Evolutionary conservation across 305 asterid genomes (phyloP).

Genomic region (Lippia alba): DNA sequence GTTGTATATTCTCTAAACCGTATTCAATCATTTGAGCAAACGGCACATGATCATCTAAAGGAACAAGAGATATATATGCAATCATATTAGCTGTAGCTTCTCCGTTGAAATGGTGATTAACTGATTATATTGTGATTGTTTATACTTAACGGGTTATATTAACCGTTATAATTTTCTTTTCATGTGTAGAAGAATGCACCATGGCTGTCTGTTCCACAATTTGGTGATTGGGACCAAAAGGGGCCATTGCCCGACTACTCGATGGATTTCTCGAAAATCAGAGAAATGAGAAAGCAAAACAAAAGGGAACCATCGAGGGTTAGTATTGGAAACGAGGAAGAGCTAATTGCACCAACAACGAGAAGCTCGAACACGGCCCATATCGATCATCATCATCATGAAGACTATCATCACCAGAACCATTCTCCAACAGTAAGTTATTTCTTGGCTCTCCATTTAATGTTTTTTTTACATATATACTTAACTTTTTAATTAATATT

Average conservation of each 20-base stretch:
- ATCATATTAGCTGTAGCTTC: neutral
- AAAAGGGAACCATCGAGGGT: constrained; percentile 88
- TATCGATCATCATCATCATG: constrained; percentile 45
- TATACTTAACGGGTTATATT: neutral
- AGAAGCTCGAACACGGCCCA: constrained; percentile 44
- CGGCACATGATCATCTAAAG: neutral
- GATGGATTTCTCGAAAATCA: constrained; percentile 79
- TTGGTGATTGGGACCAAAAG: constrained; percentile 95
- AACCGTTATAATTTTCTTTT: neutral
- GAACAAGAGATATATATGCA: neutral
- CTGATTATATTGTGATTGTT: neutral
- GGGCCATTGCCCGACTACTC: constrained; percentile 87
- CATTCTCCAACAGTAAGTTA: constrained; percentile 63
- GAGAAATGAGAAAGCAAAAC: constrained; percentile 90
- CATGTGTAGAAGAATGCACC: constrained; percentile 55
- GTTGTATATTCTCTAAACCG: too few relatives aligned
- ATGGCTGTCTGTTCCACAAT: constrained; percentile 94
- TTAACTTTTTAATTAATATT: neutral
- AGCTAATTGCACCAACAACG: constrained; percentile 56
- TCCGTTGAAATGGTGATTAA: neutral
- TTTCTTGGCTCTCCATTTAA: constrained; percentile 9
- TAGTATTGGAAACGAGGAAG: constrained; percentile 86
- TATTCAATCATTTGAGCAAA: neutral
- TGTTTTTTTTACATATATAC: neutral
- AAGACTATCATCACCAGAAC: constrained; percentile 41